phyloP scores from a whole-genome alignment of 2,329 filamentous ascomycete species.

The Hysterium pulicare region DNA sequence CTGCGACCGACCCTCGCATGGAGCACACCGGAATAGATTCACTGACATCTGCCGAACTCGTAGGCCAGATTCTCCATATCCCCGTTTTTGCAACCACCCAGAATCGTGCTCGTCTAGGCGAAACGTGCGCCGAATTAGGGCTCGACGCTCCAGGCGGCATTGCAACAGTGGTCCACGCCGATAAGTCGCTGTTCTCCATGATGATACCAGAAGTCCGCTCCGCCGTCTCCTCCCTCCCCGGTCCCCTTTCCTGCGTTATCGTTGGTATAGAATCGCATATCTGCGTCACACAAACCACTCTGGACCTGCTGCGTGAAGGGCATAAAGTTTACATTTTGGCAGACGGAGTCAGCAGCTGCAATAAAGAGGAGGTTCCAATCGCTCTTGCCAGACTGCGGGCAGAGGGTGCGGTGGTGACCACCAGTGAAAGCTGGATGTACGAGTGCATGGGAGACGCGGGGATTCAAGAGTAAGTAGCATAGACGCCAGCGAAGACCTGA shows the following conservation, averaged over 20 bases:
- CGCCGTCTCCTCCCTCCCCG: conserved; percentile 37
- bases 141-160: conserved; percentile 50
- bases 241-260: conserved; percentile 57
- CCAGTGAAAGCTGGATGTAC: conserved; percentile 85
- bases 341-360: conserved; percentile 86
- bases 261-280: conserved; percentile 93
- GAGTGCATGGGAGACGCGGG: conserved; percentile 82
- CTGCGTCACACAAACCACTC: conserved; percentile 86
- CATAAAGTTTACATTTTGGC: conserved; percentile 84
- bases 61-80: conserved; percentile 60
- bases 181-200: conserved; percentile 94
- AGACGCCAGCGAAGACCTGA: not conserved
- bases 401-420: conserved; percentile 76
- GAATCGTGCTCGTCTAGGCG: conserved; percentile 71
- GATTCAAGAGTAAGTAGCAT: conserved; percentile 50
- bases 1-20: conserved; percentile 62
- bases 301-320: conserved; percentile 72
- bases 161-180: conserved; percentile 57
- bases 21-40: conserved; percentile 37
- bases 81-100: conserved; percentile 87
- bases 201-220: conserved; percentile 63
- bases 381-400: conserved; percentile 72
- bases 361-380: conserved; percentile 73
- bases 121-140: conserved; percentile 70
- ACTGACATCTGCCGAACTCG: not conserved